Percentiles rank a stretch among this genome's conserved stretches.
Evolutionary conservation across 306 rosid species (phyloP).

Genomic region (Rosa rugosa): DNA sequence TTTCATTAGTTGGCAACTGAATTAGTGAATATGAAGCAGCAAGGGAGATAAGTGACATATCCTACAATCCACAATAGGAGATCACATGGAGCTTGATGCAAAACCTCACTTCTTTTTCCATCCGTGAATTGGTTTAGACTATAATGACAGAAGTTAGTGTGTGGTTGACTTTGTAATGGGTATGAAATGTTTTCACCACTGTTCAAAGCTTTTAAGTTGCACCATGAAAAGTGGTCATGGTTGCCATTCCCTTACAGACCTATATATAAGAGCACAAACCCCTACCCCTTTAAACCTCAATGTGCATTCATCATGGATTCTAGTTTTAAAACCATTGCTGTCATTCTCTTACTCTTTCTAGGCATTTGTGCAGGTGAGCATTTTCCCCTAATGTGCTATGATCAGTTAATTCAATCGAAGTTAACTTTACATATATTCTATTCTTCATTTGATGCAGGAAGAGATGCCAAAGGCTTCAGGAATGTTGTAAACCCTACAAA

Average conservation of each 20-base stretch:
- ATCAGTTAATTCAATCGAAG: background rate
- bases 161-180: conserved; percentile 26
- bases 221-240: conserved; percentile 7
- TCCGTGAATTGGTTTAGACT: background rate
- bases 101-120: background rate
- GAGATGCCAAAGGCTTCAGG: conserved; percentile 36
- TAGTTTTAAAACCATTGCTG: conserved; percentile 10
- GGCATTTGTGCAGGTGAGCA: conserved; percentile 52
- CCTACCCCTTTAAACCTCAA: background rate
- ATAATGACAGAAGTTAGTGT: conserved; percentile 9
- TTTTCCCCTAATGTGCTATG: background rate
- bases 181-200: background rate
- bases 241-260: background rate
- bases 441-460: conserved; percentile 29
- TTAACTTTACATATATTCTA: background rate
- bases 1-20: conserved; percentile 8
- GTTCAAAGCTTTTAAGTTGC: conserved; percentile 9
- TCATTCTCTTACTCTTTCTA: conserved; percentile 34
- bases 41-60: background rate
- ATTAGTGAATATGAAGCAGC: background rate
- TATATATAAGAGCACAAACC: conserved; percentile 17
- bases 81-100: background rate
- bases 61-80: background rate
- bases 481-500: conserved; percentile 24
- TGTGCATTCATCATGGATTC: conserved; percentile 21